Evolutionary conservation across 208 protist species (phyloP), one percentile per base, ranked within the genome.

Genomic region (Borovskyia barvae): DNA sequence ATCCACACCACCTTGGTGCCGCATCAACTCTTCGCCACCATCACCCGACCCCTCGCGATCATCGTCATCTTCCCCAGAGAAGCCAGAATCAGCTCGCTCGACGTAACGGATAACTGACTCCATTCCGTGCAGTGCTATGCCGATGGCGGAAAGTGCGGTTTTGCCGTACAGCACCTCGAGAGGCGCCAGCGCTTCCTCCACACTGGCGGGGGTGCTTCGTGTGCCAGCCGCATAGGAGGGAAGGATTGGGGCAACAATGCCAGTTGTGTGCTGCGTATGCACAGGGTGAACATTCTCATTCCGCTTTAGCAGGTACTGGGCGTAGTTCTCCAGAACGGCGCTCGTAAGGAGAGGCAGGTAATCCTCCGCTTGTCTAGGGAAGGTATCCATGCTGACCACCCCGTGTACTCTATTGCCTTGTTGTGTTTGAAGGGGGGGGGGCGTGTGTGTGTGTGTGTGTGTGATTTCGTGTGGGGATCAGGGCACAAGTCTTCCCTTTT

Each of bases 91-190:
- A 24, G 42, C 26, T 1, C 40, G 32, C 32, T 85, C 79, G 4
- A 91, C 73, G 41, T 81, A 91, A 8, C 84, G 73, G 28, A 85
- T 54, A 14, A 94, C 71, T 1, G 65, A 59, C 57, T 94, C 84
- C 0, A 68, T 68, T 1, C 80, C 77, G 66, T 94, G 82, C 22
- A 92, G 51, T 2, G 76, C 85, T 46, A 94, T 94, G 7, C 74
- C 82, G 26, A 92, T 53, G 25, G 83, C 88, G 39, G 77, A 89
- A 3, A 82, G 62, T 11, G 87, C 83, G 25, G 85, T 89, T 24
- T 86, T 82, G 8, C 88, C 88, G 48, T 90, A 80, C 3, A 94
- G 51, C 6, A 88, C 24, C 28, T 94, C 77, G 14, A 94, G 67
- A 24, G 85, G 82, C 2, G 88, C 84, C 2, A 94, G 70, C 1